These are phyloP conservation scores for Mycena alexandri DNA, from an alignment of 768 basidiomycete species.

Conservation along the genomic window DNA sequence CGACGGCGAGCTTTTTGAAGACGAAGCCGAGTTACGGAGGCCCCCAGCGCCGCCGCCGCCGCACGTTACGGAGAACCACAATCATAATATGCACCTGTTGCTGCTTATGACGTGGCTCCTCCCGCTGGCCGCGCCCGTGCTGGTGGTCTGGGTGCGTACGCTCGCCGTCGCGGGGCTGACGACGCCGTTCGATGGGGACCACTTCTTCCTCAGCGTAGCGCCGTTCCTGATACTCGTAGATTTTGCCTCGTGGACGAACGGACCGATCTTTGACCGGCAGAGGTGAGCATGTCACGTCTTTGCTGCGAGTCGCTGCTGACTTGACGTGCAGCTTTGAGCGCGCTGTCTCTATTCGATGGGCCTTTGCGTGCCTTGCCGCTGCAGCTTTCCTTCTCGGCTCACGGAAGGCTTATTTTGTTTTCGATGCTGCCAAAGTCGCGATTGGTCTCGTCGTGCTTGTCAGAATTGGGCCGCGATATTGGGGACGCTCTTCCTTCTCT, in stretches of 20 bases:
- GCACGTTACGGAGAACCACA: slow-evolving; percentile 49
- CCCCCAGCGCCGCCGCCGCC: slow-evolving; percentile 28
- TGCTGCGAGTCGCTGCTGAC: slow-evolving; percentile 22
- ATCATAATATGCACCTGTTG: slow-evolving; percentile 72
- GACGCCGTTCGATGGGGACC: slow-evolving; percentile 87
- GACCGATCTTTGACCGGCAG: slow-evolving; percentile 57
- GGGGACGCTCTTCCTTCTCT: slow-evolving; percentile 56
- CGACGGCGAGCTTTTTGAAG: not conserved
- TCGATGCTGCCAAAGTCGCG: slow-evolving; percentile 68
- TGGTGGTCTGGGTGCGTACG: slow-evolving; percentile 93
- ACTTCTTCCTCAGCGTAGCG: slow-evolving; percentile 73
- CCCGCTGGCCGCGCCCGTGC: slow-evolving; percentile 79
- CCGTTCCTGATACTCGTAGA: slow-evolving; percentile 77
- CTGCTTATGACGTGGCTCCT: slow-evolving; percentile 86
- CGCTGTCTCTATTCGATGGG: slow-evolving; percentile 63
- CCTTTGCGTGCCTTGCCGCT: slow-evolving; percentile 61
- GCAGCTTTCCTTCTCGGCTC: slow-evolving; percentile 77
- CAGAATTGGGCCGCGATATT: slow-evolving; percentile 64
- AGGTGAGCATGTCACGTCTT: slow-evolving; percentile 45
- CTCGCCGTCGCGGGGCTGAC: slow-evolving; percentile 82
- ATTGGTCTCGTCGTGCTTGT: slow-evolving; percentile 59
- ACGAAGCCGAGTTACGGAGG: slow-evolving; percentile 12
- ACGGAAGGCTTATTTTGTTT: slow-evolving; percentile 73
- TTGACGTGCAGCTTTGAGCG: slow-evolving; percentile 53
- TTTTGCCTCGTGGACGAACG: slow-evolving; percentile 64